Conservation (phyloP, 768 basidiomycete species). For the Mycena vulgaris region DNA sequence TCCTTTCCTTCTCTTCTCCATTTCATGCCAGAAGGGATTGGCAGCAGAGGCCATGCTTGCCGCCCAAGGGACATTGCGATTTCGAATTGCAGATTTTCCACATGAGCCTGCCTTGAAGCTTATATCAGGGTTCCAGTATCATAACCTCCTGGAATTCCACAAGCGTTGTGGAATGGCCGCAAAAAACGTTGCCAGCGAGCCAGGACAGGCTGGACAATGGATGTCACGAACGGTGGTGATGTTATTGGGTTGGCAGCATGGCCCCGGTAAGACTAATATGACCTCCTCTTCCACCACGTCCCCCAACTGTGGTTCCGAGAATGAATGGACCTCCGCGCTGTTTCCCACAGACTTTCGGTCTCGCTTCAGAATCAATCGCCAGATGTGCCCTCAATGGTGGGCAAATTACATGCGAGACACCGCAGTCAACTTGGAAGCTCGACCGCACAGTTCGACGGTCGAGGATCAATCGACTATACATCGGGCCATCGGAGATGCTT, state of each 20-base stretch:
- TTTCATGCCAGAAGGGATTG: not conserved
- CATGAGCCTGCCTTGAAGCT: slow-evolving; percentile 1
- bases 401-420: not conserved
- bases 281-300: no score
- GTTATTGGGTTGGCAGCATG: no score
- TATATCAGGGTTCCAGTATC: slow-evolving; percentile 9
- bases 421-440: not conserved
- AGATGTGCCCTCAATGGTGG: slow-evolving; percentile 11
- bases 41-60: slow-evolving; percentile 12
- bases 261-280: no score
- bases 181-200: no score
- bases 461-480: not conserved
- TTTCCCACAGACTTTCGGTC: no score
- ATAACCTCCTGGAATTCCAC: slow-evolving; percentile 12
- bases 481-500: not conserved
- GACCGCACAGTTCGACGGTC: slow-evolving; percentile 15
- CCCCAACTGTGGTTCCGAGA: no score
- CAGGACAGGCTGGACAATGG: no score
- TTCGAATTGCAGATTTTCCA: slow-evolving; percentile 3
- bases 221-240: no score
- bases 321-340: no score
- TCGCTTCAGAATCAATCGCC: no score
- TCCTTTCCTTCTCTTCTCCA: slow-evolving; percentile 9
- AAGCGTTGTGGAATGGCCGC: not conserved
- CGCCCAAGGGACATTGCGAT: slow-evolving; percentile 8